Conservation (phyloP, 2,329 filamentous ascomycete species). For the Xylariaceae sp. region DNA sequence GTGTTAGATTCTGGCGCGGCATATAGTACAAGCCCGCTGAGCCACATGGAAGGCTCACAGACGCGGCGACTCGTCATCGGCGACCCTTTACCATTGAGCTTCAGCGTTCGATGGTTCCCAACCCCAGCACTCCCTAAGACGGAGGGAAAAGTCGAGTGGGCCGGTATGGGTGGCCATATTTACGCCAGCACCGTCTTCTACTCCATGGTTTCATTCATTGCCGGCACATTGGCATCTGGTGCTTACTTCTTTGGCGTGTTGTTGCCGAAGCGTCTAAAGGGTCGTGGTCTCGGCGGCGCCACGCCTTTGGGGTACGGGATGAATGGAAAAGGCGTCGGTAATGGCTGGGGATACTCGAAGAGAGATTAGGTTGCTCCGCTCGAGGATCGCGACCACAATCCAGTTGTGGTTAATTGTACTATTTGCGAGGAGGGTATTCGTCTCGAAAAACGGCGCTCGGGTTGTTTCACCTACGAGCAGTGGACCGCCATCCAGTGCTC, state of each 20-base stretch:
- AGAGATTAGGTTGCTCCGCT: constrained; percentile 44
- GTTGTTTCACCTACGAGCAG: too few relatives aligned
- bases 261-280: constrained; percentile 50
- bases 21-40: constrained; percentile 74
- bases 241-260: constrained; percentile 61
- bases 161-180: constrained; percentile 60
- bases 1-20: constrained; percentile 84
- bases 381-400: not conserved
- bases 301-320: constrained; percentile 56
- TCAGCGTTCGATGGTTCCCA: constrained; percentile 85
- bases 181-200: constrained; percentile 63
- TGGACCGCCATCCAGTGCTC: too few relatives aligned
- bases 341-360: constrained; percentile 59
- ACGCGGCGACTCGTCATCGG: constrained; percentile 75
- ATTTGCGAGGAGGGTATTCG: too few relatives aligned
- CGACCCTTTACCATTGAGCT: constrained; percentile 72
- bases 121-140: constrained; percentile 65
- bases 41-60: constrained; percentile 51
- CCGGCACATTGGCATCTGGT: constrained; percentile 50
- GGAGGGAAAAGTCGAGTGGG: constrained; percentile 63
- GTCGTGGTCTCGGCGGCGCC: constrained; percentile 50
- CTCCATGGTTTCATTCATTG: constrained; percentile 54
- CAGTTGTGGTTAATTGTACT: not conserved
- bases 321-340: constrained; percentile 43
- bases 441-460: too few relatives aligned